Conservation (phyloP, 257 asterid species). For the Solanum appendiculatum region DNA sequence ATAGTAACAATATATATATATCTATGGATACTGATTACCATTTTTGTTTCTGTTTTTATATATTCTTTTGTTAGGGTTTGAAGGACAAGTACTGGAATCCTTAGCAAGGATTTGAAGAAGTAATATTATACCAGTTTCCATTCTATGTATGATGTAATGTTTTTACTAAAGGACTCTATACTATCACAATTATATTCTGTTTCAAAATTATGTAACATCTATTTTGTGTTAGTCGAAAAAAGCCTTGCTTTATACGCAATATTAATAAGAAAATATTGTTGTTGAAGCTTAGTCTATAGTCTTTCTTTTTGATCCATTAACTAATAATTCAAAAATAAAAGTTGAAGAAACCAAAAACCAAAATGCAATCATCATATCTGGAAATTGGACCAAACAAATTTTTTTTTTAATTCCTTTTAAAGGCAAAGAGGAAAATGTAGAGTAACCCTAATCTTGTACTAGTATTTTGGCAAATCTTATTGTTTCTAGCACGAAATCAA, state of each 20-base stretch:
- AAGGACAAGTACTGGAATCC: not conserved
- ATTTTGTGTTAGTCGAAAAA: not conserved
- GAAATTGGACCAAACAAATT: too few relatives aligned
- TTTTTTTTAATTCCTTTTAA: too few relatives aligned
- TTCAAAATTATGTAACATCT: not conserved
- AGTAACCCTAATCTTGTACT: too few relatives aligned
- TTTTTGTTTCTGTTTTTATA: not conserved
- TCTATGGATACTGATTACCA: not conserved
- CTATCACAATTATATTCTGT: not conserved
- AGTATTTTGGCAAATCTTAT: too few relatives aligned
- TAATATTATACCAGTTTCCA: not conserved
- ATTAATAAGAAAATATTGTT: not conserved
- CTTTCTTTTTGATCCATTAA: too few relatives aligned
- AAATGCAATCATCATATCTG: too few relatives aligned
- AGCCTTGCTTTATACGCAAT: not conserved
- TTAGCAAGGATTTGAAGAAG: not conserved
- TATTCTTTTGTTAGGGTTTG: not conserved
- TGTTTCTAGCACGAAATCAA: too few relatives aligned
- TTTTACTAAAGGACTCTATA: not conserved
- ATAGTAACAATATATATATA: not conserved
- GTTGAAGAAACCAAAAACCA: too few relatives aligned
- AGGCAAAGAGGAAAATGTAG: too few relatives aligned
- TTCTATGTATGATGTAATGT: not conserved
- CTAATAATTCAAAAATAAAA: too few relatives aligned
- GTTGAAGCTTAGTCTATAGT: too few relatives aligned